Evolutionary conservation across 257 asterid species (phyloP).

Genomic region (Eucommia ulmoides): DNA sequence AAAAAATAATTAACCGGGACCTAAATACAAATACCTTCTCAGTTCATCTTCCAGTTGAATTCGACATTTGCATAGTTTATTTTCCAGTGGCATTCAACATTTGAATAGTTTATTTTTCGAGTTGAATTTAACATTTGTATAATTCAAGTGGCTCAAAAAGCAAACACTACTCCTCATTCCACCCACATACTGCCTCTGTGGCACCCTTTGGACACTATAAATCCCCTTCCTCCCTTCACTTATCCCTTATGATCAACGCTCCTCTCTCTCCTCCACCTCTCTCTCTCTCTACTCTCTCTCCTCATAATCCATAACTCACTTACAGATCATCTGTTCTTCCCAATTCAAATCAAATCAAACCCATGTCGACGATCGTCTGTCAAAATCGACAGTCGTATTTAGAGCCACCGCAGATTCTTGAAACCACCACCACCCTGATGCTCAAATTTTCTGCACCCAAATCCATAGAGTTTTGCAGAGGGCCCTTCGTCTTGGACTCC

Average conservation of each 20-base stretch:
- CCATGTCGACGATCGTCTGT: slow-evolving; percentile 50
- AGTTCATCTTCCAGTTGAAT: too few species aligned
- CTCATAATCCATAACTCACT: slow-evolving; percentile 3
- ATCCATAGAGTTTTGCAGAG: slow-evolving; percentile 2
- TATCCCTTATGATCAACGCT: slow-evolving; percentile 23
- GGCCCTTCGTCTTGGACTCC: background rate
- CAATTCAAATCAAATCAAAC: background rate
- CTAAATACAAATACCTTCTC: too few species aligned
- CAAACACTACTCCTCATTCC: too few species aligned
- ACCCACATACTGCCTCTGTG: slow-evolving; percentile 13
- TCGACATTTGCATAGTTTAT: too few species aligned
- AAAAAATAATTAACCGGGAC: too few species aligned
- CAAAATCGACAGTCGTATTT: slow-evolving; percentile 28
- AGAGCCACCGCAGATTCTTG: slow-evolving; percentile 26
- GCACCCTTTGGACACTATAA: slow-evolving; percentile 62
- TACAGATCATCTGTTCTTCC: background rate
- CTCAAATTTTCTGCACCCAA: slow-evolving; percentile 28
- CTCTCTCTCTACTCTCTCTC: slow-evolving; percentile 11
- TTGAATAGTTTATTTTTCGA: too few species aligned
- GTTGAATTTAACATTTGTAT: too few species aligned
- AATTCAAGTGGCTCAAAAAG: too few species aligned
- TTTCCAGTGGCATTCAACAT: too few species aligned
- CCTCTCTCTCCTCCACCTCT: slow-evolving; percentile 10
- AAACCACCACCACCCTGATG: slow-evolving; percentile 41
- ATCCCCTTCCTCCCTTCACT: slow-evolving; percentile 44